Evolutionary conservation across 169 alveolate species (phyloP).

Genomic region (Eimeria acervulina): DNA sequence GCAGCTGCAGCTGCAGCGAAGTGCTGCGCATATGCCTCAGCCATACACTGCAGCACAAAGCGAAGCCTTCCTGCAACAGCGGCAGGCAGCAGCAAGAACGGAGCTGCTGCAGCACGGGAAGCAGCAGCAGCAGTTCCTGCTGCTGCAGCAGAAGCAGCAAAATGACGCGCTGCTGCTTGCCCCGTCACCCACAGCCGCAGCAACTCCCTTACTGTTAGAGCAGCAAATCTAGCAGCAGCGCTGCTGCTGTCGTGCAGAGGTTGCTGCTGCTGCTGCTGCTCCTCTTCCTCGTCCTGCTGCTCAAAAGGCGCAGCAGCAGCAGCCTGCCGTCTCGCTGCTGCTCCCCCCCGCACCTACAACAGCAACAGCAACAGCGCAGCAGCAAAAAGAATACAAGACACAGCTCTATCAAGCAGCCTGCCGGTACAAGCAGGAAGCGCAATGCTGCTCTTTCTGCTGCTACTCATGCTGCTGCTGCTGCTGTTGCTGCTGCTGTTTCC

Average conservation of each 20-base stretch:
- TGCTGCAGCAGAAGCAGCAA: slow-evolving; percentile 32
- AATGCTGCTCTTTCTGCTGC: slow-evolving; percentile 2
- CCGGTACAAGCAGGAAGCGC: not conserved
- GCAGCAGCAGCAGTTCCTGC: not conserved
- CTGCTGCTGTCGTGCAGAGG: slow-evolving; percentile 7
- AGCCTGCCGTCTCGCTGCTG: not conserved
- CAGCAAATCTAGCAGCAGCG: slow-evolving; percentile 39
- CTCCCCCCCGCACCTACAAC: not conserved
- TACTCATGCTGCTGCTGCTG: not conserved
- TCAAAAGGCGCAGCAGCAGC: slow-evolving; percentile 6
- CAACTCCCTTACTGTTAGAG: not conserved
- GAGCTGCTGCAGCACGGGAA: slow-evolving; percentile 13
- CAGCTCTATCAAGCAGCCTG: not conserved
- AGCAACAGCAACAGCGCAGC: not conserved
- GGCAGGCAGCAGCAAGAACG: slow-evolving; percentile 31
- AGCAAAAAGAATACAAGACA: not conserved
- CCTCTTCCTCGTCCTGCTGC: slow-evolving; percentile 6
- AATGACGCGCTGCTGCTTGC: not conserved
- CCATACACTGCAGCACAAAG: slow-evolving; percentile 13
- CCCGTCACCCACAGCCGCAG: not conserved
- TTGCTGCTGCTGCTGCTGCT: slow-evolving; percentile 16
- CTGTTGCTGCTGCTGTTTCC: slow-evolving; percentile 37
- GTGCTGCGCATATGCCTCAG: not conserved
- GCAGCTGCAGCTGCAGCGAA: slow-evolving; percentile 18
- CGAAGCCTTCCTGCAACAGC: not conserved